Evolutionary conservation across 1,284 basidiomycete species (phyloP), one percentile per base, ranked within the genome.

Genomic region (Leucocoprinus gongylophorus): DNA sequence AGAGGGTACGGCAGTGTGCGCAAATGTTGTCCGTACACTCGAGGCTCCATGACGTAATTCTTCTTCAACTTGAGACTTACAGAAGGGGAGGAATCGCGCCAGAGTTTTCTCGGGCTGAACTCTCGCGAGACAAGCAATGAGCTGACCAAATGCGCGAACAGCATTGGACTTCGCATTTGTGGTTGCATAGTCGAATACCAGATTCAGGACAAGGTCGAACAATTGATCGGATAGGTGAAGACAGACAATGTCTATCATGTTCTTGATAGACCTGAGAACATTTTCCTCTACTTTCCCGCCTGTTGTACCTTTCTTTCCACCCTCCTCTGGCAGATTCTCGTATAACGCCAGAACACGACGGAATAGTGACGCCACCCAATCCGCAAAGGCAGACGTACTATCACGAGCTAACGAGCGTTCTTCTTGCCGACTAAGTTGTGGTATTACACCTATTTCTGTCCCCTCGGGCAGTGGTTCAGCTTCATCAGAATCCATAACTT

Each of bases 281-380:
- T 71, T 76, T 59, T 95, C 91, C 70, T 95, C 92, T 61, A 83
- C 77, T 68, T 91, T 92, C 30, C 91, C 92, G 33, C 91, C 91
- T 1, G 86, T 89, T 8, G 78, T 85, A 58, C 90, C 85, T 68
- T 76, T 81, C 66, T 81, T 79, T 10, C 88, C 89, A 12, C 91
- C 91, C 68, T 95, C 94, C 63, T 99, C 95, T 0, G 97, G 95
- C 5, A 99, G 74, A 62, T 95, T 92, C 69, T 95, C 91, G 62
- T 91, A 95, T 4, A 99, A 71, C 0, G 88, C 81, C 45, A 99
- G 75, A 32, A 98, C 85, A 7, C 92, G 80, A 6, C 88, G 81
- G 60, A 98, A 85, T 56, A 97, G 87, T 39, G 89, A 87, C 0
- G 83, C 80, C 3, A 95, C 85, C 95, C 95, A 98, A 60, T 93